phyloP scores from a whole-genome alignment of 305 asterid species.

The Ajuga reptans region DNA sequence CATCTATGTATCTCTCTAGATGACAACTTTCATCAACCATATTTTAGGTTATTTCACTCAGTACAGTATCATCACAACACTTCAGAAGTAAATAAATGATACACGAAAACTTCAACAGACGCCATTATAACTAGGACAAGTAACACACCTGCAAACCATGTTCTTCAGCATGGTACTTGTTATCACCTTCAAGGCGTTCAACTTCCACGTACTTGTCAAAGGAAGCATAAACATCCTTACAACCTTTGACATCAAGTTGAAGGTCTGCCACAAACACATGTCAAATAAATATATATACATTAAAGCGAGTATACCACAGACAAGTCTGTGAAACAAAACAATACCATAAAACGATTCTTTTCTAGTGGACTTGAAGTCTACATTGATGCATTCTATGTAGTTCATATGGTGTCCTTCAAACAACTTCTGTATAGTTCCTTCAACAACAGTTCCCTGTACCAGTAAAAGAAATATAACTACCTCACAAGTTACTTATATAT shows the following conservation, averaged over 20 bases:
- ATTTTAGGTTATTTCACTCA: constrained; percentile 2
- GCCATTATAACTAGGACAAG: constrained; percentile 8
- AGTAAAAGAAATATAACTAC: constrained; percentile 22
- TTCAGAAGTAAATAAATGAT: constrained; percentile 1
- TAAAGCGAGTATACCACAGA: neutral
- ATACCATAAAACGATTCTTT: constrained; percentile 93
- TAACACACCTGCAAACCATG: constrained; percentile 75
- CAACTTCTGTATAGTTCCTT: constrained; percentile 80
- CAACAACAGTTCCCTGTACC: constrained; percentile 82
- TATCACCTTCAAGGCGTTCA: constrained; percentile 87
- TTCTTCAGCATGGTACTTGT: constrained; percentile 83
- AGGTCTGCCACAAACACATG: constrained; percentile 52
- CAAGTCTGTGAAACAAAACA: constrained; percentile 4
- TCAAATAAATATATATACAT: constrained; percentile 14
- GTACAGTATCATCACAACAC: neutral
- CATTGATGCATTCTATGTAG: constrained; percentile 85
- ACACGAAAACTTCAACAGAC: neutral
- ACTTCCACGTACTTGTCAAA: constrained; percentile 96
- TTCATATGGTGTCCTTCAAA: constrained; percentile 97
- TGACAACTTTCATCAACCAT: neutral
- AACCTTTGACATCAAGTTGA: constrained; percentile 95
- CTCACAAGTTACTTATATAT: neutral
- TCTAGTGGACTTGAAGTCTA: constrained; percentile 85
- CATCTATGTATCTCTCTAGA: constrained; percentile 4
- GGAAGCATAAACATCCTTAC: constrained; percentile 87